Base-by-base conservation (phyloP, 176 grass and related monocot species). In the Tillandsia fasciculata region DNA sequence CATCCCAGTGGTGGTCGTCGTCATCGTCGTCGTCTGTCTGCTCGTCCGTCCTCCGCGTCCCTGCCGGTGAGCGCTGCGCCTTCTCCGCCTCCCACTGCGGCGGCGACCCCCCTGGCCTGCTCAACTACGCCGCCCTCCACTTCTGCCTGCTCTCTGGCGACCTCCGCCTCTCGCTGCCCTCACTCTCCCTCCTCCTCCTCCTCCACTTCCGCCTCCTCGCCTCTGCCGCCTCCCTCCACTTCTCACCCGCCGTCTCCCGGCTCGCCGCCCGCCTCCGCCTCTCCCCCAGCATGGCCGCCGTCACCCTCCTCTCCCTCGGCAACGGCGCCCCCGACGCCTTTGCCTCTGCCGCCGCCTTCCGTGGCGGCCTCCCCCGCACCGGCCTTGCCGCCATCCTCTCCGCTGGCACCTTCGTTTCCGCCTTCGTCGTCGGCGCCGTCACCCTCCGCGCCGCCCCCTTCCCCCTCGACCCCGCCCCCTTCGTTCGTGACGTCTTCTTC, bases 291-390 rank as follows among this genome's bases (percentile, higher is more conserved):
- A 91, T 91, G 88, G 86, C 92, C 66, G 92, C 88, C 65, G 92
- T 85, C 24, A 96, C 92, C n/a, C 92, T 96, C 54, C 92, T 96
- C 11, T 85, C 92, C 52, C 78, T 96, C 50, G 92, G 92, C 10
- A 96, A 91, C 72, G 92, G 92, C 61, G 83, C 92, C 2, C 92
- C 92, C 26, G 92, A 96, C 33, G 78, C 83, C 0, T 96, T 96
- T 67, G 81, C 92, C 22, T 91, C 86, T 59, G 86, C 84, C 52
- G 86, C 88, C 14, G 92, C 86, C 61, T 85, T 91, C 51, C 78
- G 75, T 0, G 59, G 20, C 0, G 91, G 85, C 26, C 67, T 85
- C 22, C 83, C 85, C 0, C 77, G 91, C 18, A 74, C 85, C 3
- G 88, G 88, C 0, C 84, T 96, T 28, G 86, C 86, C 0, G 86